Evolutionary conservation across 306 rosid genomes (phyloP).

Genomic region (Cucumis sativus): DNA sequence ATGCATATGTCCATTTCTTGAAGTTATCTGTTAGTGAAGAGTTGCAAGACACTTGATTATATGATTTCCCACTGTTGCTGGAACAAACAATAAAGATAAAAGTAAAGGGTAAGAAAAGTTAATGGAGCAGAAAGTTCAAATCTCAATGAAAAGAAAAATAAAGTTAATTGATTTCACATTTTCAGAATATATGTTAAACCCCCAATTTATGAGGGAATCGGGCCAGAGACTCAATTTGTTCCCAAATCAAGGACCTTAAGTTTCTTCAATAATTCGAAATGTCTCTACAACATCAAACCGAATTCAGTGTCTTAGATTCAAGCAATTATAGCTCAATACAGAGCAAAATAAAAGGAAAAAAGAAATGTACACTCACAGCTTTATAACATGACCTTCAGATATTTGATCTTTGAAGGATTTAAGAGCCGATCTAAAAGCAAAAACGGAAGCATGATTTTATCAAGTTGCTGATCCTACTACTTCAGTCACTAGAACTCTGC

Average conservation of each 20-base stretch:
- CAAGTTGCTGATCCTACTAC: constrained; percentile 3
- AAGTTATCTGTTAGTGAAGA: neutral
- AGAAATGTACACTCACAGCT: constrained; percentile 49
- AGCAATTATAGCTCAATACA: constrained; percentile 7
- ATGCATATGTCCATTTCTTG: neutral
- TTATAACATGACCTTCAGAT: constrained; percentile 62
- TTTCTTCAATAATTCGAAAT: constrained; percentile 51
- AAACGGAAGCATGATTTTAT: neutral
- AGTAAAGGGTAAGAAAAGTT: constrained; percentile 6
- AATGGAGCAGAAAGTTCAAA: constrained; percentile 7
- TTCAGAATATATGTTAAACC: constrained; percentile 36
- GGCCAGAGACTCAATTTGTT: constrained; percentile 60
- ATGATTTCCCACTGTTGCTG: too few species aligned
- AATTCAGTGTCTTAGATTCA: neutral
- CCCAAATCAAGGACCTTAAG: constrained; percentile 85
- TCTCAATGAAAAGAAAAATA: neutral
- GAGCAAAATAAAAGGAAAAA: neutral
- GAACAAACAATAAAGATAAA: constrained; percentile 19
- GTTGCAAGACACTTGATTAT: neutral
- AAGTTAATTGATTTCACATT: constrained; percentile 39
- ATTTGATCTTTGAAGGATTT: constrained; percentile 60
- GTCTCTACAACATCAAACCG: constrained; percentile 41
- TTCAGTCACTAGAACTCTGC: constrained; percentile 1
- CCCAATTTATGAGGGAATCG: constrained; percentile 84
- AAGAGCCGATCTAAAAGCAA: constrained; percentile 30